Conservation (phyloP, 2,329 filamentous ascomycete species). For the Aspergillus persii region DNA sequence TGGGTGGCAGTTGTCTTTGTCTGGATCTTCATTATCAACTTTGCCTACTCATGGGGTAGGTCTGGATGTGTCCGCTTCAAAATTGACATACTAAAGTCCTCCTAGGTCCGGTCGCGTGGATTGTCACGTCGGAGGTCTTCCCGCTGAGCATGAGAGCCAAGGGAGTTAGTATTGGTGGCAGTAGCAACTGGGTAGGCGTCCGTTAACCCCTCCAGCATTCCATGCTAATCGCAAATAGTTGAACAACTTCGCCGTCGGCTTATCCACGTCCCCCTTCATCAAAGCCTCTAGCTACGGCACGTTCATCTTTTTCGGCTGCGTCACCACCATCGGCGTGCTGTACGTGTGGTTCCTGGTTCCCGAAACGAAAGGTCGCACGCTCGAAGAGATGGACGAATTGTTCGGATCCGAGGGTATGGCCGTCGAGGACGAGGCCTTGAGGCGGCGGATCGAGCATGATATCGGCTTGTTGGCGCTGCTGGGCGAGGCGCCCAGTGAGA, state of each 20-base stretch:
- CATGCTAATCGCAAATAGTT: constrained; percentile 36
- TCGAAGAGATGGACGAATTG: constrained; percentile 41
- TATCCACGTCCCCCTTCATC: constrained; percentile 68
- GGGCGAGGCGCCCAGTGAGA: constrained; percentile 19
- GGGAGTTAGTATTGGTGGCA: constrained; percentile 33
- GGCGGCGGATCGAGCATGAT: constrained; percentile 28
- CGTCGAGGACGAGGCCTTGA: constrained; percentile 25
- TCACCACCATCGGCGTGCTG: constrained; percentile 26
- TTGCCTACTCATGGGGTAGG: constrained; percentile 67
- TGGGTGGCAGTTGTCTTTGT: constrained; percentile 62
- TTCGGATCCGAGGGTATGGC: constrained; percentile 35
- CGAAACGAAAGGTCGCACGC: constrained; percentile 37
- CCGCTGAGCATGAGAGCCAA: constrained; percentile 68
- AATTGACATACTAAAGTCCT: background rate
- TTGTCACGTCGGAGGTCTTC: constrained; percentile 72
- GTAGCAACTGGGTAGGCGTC: constrained; percentile 33
- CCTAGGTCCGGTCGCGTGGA: constrained; percentile 64
- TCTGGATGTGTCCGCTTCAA: background rate
- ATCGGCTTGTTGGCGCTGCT: constrained; percentile 30
- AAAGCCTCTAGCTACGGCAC: constrained; percentile 64
- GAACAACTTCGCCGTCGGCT: constrained; percentile 62
- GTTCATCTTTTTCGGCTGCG: constrained; percentile 67
- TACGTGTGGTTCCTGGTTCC: constrained; percentile 32
- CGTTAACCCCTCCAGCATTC: background rate
- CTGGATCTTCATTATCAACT: constrained; percentile 73